Evolutionary conservation across 1,139 yeast genomes (phyloP), one percentile per base, ranked within the genome.

Genomic region (Saccharomyces hybrid): DNA sequence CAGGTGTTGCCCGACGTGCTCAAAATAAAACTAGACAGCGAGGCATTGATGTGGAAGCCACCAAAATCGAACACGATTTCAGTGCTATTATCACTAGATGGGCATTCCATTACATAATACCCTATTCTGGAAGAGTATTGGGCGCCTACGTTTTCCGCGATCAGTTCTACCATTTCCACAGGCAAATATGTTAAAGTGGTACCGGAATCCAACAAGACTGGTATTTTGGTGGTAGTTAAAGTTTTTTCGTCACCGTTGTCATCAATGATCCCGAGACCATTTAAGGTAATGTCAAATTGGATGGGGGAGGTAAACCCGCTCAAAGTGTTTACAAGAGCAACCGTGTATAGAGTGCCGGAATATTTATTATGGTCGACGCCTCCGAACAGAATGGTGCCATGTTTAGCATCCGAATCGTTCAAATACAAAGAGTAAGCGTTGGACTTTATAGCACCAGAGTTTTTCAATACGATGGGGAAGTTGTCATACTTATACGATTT

Each of bases 141-240:
- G 1, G 79, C 76, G 29, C 75, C 73, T 3, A 78, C 53, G 0
- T 62, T 53, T 1, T 55, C 52, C 0, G 77, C 79, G 48, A 82
- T 66, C 2, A 65, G 53, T 2, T 63, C 60, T n/a, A 80, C 64
- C 38, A 78, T 61, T 14, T 60, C 64, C 2, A 63, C 51, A 31
- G 87, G 84, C 7, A 83, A 63, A 61, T 78, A 78, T 2, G 84
- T 75, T 54, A 81, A 68, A 4, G 90, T 80, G 9, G 88, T 79
- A 52, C 90, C 90, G 2, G 88, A 79, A 68, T 85, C 91, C 48
- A 86, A 69, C 50, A 82, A 67, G 2, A 83, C 86, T 1, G 80
- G 71, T 44, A 59, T 56, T 11, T 62, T 53, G 2, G 61, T 56
- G 12, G 62, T 53, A 1, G 67, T 58, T 51, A 59, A 69, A 62